Percentiles rank a stretch among this genome's conserved stretches.
Conservation (phyloP, 1,284 basidiomycete species). For the Sporisorium sorghi region DNA sequence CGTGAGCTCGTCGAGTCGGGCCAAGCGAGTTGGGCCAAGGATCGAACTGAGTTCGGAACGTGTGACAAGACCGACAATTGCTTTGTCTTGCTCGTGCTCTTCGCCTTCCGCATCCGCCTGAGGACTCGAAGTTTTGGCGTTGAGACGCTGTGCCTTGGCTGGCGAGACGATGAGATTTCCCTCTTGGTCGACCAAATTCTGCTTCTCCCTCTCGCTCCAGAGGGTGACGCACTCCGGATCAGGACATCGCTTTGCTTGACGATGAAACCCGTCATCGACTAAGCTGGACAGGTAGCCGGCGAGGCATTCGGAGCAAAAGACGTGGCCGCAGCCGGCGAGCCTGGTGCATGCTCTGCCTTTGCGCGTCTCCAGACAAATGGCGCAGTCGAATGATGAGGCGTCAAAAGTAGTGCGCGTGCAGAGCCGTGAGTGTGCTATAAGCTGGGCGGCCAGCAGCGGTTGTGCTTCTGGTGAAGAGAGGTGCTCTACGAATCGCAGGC, state of each 20-base stretch:
- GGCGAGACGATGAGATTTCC: constrained; percentile 23
- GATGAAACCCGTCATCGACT: constrained; percentile 48
- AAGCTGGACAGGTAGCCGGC: constrained; percentile 40
- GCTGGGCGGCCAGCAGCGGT: constrained; percentile 32
- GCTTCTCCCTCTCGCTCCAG: constrained; percentile 42
- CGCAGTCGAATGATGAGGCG: constrained; percentile 46
- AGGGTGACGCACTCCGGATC: constrained; percentile 50
- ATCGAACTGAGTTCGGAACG: constrained; percentile 32
- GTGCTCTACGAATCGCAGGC: constrained; percentile 28
- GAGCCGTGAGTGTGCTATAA: constrained; percentile 31
- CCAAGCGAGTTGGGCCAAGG: constrained; percentile 23
- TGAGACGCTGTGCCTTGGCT: constrained; percentile 1
- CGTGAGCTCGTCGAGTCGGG: constrained; percentile 32
- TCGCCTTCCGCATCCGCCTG: background rate
- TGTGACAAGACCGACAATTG: constrained; percentile 26
- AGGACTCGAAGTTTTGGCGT: background rate
- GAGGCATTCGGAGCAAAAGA: constrained; percentile 54
- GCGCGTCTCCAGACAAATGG: constrained; percentile 52
- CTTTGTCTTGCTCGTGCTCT: constrained; percentile 1
- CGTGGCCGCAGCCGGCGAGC: constrained; percentile 44
- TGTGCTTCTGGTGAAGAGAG: constrained; percentile 9
- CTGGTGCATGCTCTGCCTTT: constrained; percentile 45
- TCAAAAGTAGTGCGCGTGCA: constrained; percentile 46
- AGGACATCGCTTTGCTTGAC: constrained; percentile 49
- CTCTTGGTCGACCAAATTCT: constrained; percentile 42